Evolutionary conservation across 768 basidiomycete genomes (phyloP), one percentile per base, ranked within the genome.

Genomic region (Tricholomella constricta): DNA sequence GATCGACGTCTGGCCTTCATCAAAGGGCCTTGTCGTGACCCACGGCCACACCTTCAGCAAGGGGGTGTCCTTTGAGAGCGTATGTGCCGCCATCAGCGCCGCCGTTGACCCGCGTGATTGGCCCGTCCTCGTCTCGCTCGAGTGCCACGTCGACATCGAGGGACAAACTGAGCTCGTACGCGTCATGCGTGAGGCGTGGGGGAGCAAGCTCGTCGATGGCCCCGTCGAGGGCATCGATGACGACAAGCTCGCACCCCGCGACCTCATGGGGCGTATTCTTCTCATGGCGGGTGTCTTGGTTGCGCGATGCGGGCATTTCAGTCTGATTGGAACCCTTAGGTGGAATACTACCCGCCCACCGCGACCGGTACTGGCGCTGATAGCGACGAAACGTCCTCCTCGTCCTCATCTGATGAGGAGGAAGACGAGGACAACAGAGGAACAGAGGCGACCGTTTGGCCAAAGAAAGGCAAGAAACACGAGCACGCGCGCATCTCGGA

Each of bases 1-100:
- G 61, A 83, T 86, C 45, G 85, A 88, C 57, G 84, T 84, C 7
- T 88, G 86, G 85, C 75, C 81, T 5, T 78, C 79, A 0, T 67
- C 72, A 6, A 72, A 76, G 35, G 82, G 82, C 0, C 73, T 78
- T 11, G 66, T 83, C 45, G 83, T 86, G 27, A 86, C 81, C 0
- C 85, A 86, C 56, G 85, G 85, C 1, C 72, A 80, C 57, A 86
- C 85, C 1, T 72, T 84, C 52, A 81, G 76, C 56, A 74, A 75
- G 58, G 73, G 77, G 26, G 73, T 85, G 4, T 62, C 78, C 1
- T 82, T 86, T 51, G 48, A 73, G 20, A 72, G 71, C 23, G 85
- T 85, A 0, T 83, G 82, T 56, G 55, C 65, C 14, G 81, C 83
- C 0, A 84, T 85, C 51, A 76, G 73, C 1, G 65, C 75, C 11